phyloP scores from a whole-genome alignment of 1,139 yeast genomes.

The Taiozyma sp. region DNA sequence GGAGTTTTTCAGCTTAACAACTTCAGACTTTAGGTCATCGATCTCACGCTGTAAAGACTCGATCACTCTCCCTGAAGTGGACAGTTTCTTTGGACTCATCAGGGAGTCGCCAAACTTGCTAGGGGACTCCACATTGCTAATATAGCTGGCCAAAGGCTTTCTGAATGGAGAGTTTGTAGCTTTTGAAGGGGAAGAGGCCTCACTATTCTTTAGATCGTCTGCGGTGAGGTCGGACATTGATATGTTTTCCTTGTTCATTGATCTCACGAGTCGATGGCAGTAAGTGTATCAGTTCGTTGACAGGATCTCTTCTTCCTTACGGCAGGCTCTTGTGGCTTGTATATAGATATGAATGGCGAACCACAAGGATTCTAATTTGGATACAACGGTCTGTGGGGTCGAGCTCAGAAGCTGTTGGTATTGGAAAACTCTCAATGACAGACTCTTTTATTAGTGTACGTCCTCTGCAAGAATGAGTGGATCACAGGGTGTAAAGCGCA shows the following conservation, averaged over 20 bases:
- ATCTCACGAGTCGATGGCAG: not conserved
- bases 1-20: slow-evolving; percentile 47
- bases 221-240: slow-evolving; percentile 1
- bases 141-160: not conserved
- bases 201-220: not conserved
- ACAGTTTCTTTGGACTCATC: not conserved
- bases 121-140: slow-evolving; percentile 1
- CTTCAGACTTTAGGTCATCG: slow-evolving; percentile 49
- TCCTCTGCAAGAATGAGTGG: not conserved
- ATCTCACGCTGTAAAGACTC: slow-evolving; percentile 54
- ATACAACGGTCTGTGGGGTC: not conserved
- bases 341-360: not conserved
- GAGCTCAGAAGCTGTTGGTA: not conserved
- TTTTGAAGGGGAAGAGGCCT: not conserved
- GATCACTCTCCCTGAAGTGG: slow-evolving; percentile 44
- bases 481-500: not conserved
- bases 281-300: not conserved
- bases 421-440: not conserved
- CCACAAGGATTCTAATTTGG: not conserved
- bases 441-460: not conserved
- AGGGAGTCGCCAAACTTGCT: not conserved
- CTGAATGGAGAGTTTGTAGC: not conserved
- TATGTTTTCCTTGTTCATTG: slow-evolving; percentile 1
- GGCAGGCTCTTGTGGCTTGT: not conserved
- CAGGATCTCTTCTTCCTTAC: not conserved